phyloP scores from a whole-genome alignment of 805 yeast species.

The Lachancea kluyveri region DNA sequence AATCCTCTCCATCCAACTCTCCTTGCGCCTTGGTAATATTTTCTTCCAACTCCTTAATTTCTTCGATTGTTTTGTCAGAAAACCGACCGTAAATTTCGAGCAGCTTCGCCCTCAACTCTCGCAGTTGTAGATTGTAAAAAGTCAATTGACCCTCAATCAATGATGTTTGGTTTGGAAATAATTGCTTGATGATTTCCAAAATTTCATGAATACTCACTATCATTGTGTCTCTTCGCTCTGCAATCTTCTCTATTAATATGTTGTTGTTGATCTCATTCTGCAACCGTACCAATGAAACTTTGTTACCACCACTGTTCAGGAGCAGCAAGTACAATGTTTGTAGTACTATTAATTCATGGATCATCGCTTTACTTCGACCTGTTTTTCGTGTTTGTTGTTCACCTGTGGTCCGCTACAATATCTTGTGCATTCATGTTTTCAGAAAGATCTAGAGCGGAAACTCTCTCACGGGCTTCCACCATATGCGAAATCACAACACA shows the following conservation, averaged over 20 bases:
- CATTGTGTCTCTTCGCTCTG: constrained; percentile 15
- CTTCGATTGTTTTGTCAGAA: too few species aligned
- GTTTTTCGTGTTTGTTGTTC: too few species aligned
- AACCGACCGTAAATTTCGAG: constrained; percentile 15
- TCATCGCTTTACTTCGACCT: constrained; percentile 8
- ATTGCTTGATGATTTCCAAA: constrained; percentile 20
- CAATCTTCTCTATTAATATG: constrained; percentile 20
- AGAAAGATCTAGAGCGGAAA: too few species aligned
- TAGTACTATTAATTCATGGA: constrained; percentile 27
- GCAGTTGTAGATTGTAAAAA: constrained; percentile 26
- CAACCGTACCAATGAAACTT: constrained; percentile 27
- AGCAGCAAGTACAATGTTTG: constrained; percentile 26
- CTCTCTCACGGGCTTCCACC: too few species aligned
- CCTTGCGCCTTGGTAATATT: too few species aligned
- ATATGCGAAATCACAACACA: too few species aligned
- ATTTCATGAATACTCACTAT: constrained; percentile 29
- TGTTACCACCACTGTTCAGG: constrained; percentile 14
- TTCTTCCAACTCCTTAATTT: constrained; percentile 17
- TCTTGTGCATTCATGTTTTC: too few species aligned
- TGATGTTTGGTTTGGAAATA: constrained; percentile 28
- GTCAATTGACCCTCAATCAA: constrained; percentile 29
- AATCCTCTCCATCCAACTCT: too few species aligned
- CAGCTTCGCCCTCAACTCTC: constrained; percentile 15
- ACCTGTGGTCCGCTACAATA: too few species aligned
- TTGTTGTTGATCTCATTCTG: constrained; percentile 30